phyloP scores from a whole-genome alignment of 2,329 filamentous ascomycete genomes.

The Fusarium sulawesiense region DNA sequence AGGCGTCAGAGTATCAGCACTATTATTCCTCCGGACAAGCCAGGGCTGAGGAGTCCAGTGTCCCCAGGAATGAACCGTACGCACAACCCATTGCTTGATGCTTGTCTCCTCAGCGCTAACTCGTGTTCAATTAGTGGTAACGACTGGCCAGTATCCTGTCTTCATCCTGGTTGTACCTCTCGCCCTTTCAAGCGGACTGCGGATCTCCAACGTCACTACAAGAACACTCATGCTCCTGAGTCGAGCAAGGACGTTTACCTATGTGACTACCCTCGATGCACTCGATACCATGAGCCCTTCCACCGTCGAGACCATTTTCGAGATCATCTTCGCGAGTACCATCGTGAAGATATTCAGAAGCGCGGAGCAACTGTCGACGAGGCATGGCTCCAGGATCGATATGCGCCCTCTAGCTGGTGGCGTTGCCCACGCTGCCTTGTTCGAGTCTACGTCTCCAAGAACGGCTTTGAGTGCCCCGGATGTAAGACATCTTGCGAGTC shows the following conservation, averaged over 20 bases:
- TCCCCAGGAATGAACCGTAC: slow-evolving; percentile 31
- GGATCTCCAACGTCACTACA: slow-evolving; percentile 66
- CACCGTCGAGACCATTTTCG: slow-evolving; percentile 67
- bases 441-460: slow-evolving; percentile 55
- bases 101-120: slow-evolving; percentile 9
- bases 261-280: slow-evolving; percentile 65
- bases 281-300: slow-evolving; percentile 60
- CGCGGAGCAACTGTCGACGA: slow-evolving; percentile 53
- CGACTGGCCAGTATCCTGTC: slow-evolving; percentile 55
- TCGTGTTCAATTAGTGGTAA: slow-evolving; percentile 31
- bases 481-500: slow-evolving; percentile 62
- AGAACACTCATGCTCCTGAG: slow-evolving; percentile 59
- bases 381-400: slow-evolving; percentile 55
- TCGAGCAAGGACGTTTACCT: slow-evolving; percentile 56
- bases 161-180: slow-evolving; percentile 55
- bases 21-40: slow-evolving; percentile 12
- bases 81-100: not conserved
- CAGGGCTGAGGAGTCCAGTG: slow-evolving; percentile 1
- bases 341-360: slow-evolving; percentile 66
- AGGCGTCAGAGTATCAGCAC: slow-evolving; percentile 22
- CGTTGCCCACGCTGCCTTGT: slow-evolving; percentile 65
- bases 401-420: slow-evolving; percentile 61
- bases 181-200: slow-evolving; percentile 64
- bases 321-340: slow-evolving; percentile 66
- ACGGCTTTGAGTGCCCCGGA: slow-evolving; percentile 58